Percentiles rank a stretch among this genome's conserved stretches.
phyloP scores from a whole-genome alignment of 768 basidiomycete genomes.

The Cubamyces sp. region DNA sequence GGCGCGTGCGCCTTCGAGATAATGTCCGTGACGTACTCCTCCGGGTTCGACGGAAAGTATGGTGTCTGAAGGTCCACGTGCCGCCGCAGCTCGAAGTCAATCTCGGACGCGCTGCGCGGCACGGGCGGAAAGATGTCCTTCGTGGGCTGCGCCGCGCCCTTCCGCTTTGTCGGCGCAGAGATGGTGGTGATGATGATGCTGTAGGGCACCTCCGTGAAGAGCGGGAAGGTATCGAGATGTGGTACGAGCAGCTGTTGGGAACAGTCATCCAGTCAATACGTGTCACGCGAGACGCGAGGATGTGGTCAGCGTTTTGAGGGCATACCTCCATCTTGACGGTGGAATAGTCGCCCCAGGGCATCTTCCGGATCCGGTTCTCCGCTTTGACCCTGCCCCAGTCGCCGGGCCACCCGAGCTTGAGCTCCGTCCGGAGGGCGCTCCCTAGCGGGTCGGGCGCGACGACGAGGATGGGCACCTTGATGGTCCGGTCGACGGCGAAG shows the following conservation, averaged over 20 bases:
- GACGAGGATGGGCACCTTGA: slow-evolving; percentile 21
- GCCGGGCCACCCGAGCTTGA: slow-evolving; percentile 26
- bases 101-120: slow-evolving; percentile 18
- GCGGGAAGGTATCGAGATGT: slow-evolving; percentile 24
- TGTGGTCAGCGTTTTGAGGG: background rate
- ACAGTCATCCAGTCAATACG: background rate
- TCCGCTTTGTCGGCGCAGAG: slow-evolving; percentile 24
- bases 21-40: slow-evolving; percentile 19
- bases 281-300: background rate
- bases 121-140: slow-evolving; percentile 27
- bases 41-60: slow-evolving; percentile 12
- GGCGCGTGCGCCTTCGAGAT: slow-evolving; percentile 18
- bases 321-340: slow-evolving; percentile 25
- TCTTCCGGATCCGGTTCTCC: slow-evolving; percentile 21
- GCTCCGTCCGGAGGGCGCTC: slow-evolving; percentile 12
- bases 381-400: slow-evolving; percentile 23
- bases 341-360: slow-evolving; percentile 28
- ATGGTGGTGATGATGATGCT: slow-evolving; percentile 25
- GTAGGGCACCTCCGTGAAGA: slow-evolving; percentile 30
- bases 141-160: slow-evolving; percentile 16
- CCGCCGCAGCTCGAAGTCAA: slow-evolving; percentile 24
- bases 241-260: slow-evolving; percentile 23
- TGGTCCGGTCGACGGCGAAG: slow-evolving; percentile 25
- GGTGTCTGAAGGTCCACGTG: slow-evolving; percentile 20
- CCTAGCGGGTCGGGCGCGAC: slow-evolving; percentile 24